Conservation (phyloP, 345 rosid genomes). For the Anastatica hierochuntica region DNA sequence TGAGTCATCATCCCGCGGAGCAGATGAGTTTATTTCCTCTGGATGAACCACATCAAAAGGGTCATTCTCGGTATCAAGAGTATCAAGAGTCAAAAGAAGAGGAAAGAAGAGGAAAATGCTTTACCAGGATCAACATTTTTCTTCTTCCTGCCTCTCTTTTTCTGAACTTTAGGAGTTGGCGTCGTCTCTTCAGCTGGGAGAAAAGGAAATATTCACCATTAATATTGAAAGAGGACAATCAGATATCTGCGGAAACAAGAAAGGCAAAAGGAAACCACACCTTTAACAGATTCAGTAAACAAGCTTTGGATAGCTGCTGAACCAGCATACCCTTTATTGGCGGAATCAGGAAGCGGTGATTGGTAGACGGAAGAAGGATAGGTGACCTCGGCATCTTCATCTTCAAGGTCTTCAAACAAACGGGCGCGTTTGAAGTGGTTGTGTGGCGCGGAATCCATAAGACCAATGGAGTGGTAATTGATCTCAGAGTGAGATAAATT, state of each 20-base stretch:
- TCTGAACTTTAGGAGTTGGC: constrained; percentile 24
- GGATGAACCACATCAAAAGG: constrained; percentile 4
- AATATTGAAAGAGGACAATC: not conserved
- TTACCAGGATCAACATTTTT: constrained; percentile 57
- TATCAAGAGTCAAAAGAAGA: too few relatives aligned
- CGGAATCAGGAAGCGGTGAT: constrained; percentile 16
- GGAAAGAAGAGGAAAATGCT: constrained; percentile 27
- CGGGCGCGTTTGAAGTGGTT: constrained; percentile 47
- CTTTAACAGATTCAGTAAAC: constrained; percentile 33
- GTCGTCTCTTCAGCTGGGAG: constrained; percentile 33
- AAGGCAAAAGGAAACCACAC: not conserved
- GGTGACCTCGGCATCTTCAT: constrained; percentile 42
- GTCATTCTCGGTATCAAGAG: too few relatives aligned
- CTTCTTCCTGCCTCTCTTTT: constrained; percentile 66
- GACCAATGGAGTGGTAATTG: constrained; percentile 42
- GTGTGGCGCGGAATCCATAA: constrained; percentile 28
- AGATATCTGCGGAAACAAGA: not conserved
- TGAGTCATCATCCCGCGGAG: constrained; percentile 33
- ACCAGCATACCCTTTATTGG: constrained; percentile 33
- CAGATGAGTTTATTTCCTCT: constrained; percentile 38
- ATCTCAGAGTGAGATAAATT: constrained; percentile 62
- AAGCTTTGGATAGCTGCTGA: constrained; percentile 47
- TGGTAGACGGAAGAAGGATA: constrained; percentile 23
- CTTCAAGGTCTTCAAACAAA: constrained; percentile 64
- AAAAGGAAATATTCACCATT: constrained; percentile 1